These are phyloP conservation scores for Byssothecium circinans DNA, from an alignment of 2,329 filamentous ascomycete genomes.

Conservation along the genomic window DNA sequence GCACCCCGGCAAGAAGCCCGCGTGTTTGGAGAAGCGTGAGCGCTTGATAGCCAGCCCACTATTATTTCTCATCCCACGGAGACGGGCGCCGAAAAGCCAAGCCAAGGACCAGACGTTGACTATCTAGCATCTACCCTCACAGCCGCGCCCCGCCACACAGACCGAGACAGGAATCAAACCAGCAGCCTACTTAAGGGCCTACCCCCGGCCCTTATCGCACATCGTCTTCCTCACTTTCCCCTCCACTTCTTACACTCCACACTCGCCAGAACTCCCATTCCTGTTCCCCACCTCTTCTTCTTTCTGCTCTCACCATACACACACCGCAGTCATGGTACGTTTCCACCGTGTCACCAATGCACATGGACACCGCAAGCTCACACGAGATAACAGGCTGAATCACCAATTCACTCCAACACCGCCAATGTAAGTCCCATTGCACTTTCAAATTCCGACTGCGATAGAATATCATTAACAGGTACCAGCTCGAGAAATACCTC, in stretches of 20 bases:
- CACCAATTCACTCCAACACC: conserved; percentile 51
- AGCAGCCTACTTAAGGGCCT: conserved; percentile 23
- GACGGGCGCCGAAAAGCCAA: conserved; percentile 39
- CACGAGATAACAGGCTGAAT: conserved; percentile 36
- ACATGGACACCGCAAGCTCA: conserved; percentile 13
- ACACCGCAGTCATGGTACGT: conserved; percentile 40
- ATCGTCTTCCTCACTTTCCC: conserved; percentile 11
- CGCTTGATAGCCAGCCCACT: too few species aligned
- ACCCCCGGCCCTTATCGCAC: conserved; percentile 28
- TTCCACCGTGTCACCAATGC: background rate
- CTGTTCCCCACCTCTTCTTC: conserved; percentile 5
- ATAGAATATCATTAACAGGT: background rate
- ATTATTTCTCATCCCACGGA: conserved; percentile 48
- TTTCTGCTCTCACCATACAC: conserved; percentile 12
- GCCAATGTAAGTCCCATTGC: conserved; percentile 46
- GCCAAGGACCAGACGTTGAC: conserved; percentile 31
- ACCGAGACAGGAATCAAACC: conserved; percentile 29
- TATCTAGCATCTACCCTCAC: conserved; percentile 19
- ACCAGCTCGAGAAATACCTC: conserved; percentile 88
- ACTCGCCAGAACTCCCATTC: conserved; percentile 13
- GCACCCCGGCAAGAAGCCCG: too few species aligned
- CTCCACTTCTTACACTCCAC: conserved; percentile 17
- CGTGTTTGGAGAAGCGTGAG: too few species aligned
- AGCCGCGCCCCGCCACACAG: conserved; percentile 40
- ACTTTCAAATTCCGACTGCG: too few species aligned